Evolutionary conservation across 257 asterid genomes (phyloP).

Genomic region (Petrea volubilis): DNA sequence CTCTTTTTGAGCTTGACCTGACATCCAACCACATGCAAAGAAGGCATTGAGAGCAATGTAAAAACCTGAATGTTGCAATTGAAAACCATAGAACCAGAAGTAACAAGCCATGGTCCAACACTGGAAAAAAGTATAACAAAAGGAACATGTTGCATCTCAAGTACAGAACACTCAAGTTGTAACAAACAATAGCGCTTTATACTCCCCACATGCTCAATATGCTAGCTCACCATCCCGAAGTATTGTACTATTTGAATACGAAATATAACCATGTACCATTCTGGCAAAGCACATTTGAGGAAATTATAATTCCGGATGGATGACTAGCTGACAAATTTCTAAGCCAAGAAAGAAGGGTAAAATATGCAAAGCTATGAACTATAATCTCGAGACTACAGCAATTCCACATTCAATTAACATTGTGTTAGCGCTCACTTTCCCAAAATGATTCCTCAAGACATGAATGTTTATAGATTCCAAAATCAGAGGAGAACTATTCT

Average conservation of each 20-base stretch:
- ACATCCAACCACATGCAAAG: conserved; percentile 23
- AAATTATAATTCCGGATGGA: not conserved
- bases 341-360: not conserved
- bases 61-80: not conserved
- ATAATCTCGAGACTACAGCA: not conserved
- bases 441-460: not conserved
- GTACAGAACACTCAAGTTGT: conserved; percentile 6
- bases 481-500: not conserved
- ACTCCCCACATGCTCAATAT: not conserved
- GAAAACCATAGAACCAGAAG: conserved; percentile 13
- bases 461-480: not conserved
- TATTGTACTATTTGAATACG: not conserved
- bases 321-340: not conserved
- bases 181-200: not conserved
- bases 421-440: not conserved
- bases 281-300: not conserved
- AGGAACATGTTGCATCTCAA: conserved; percentile 13
- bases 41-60: not conserved
- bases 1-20: conserved; percentile 65
- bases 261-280: not conserved
- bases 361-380: not conserved
- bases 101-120: not conserved
- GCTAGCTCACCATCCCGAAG: not conserved
- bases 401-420: not conserved
- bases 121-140: not conserved